Evolutionary conservation across 805 yeast genomes (phyloP).

Genomic region (Yarrowia porcina): DNA sequence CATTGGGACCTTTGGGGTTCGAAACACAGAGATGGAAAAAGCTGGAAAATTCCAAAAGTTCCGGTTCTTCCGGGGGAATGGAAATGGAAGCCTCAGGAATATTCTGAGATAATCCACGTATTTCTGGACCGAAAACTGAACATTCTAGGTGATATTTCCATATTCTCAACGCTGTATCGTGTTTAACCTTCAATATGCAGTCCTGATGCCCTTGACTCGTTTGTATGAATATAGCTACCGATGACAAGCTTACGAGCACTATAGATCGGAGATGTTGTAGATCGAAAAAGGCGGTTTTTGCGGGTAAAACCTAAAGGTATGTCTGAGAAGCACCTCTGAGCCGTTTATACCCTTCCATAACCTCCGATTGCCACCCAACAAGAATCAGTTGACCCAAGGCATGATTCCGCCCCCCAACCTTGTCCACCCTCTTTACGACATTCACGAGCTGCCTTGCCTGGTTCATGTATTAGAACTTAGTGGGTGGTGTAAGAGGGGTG

Average conservation of each 20-base stretch:
- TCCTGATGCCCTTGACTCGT: background rate
- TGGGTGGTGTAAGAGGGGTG: too few relatives aligned
- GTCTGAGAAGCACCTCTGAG: background rate
- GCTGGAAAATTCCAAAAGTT: background rate
- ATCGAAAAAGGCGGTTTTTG: background rate
- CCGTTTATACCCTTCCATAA: background rate
- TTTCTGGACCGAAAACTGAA: background rate
- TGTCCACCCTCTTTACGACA: background rate
- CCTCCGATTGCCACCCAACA: background rate
- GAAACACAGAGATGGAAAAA: background rate
- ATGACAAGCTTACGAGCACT: background rate
- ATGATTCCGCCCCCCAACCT: background rate
- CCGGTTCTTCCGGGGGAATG: background rate
- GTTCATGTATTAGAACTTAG: background rate
- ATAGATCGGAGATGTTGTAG: background rate
- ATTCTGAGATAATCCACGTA: background rate
- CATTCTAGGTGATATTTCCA: background rate
- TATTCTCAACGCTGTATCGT: background rate
- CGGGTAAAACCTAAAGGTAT: background rate
- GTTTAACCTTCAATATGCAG: background rate
- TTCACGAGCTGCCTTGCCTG: background rate
- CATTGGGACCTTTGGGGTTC: conserved; percentile 3
- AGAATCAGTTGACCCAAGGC: background rate
- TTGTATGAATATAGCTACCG: background rate
- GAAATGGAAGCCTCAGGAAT: background rate